A percentile compares a stretch with the other conserved stretches of the same genome.
phyloP scores from a whole-genome alignment of 78 protist genomes.

The Anaeramoeba flamelloides region DNA sequence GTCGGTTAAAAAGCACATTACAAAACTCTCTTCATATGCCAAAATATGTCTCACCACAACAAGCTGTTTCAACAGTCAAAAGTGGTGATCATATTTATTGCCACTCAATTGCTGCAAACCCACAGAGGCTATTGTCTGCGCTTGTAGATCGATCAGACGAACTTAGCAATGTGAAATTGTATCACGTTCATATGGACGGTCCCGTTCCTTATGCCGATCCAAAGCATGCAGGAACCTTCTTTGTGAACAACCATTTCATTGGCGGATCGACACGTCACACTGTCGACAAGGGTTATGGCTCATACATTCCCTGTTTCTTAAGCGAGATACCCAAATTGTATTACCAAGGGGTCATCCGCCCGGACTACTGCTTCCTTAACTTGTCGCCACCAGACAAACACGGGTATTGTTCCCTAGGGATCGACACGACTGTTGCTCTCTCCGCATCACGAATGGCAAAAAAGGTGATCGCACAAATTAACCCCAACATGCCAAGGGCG shows the following conservation, averaged over 20 bases:
- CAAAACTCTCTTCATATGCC: no score
- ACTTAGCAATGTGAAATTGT: constrained; percentile 1
- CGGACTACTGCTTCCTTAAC: not conserved
- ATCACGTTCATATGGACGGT: constrained; percentile 15
- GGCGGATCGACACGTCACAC: no score
- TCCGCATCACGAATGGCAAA: constrained; percentile 6
- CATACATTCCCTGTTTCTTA: constrained; percentile 14
- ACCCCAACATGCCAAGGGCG: constrained; percentile 24
- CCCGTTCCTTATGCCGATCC: constrained; percentile 2
- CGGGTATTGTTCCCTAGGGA: constrained; percentile 26
- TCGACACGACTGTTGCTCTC: not conserved
- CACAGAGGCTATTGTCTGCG: not conserved
- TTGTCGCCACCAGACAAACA: constrained; percentile 24
- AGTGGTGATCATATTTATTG: not conserved
- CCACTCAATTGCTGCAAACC: constrained; percentile 7
- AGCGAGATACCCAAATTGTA: constrained; percentile 15
- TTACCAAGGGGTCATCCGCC: not conserved
- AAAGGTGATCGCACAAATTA: constrained; percentile 18
- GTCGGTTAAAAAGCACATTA: no score
- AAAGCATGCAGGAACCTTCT: not conserved
- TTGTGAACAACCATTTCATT: not conserved
- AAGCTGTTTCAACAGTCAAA: no score
- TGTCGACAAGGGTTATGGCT: not conserved
- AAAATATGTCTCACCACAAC: no score
- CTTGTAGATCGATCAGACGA: not conserved